A percentile compares a stretch with the other conserved stretches of the same genome.
Evolutionary conservation across 1,284 basidiomycete species (phyloP).

Genomic region (Austroboletus niveus): DNA sequence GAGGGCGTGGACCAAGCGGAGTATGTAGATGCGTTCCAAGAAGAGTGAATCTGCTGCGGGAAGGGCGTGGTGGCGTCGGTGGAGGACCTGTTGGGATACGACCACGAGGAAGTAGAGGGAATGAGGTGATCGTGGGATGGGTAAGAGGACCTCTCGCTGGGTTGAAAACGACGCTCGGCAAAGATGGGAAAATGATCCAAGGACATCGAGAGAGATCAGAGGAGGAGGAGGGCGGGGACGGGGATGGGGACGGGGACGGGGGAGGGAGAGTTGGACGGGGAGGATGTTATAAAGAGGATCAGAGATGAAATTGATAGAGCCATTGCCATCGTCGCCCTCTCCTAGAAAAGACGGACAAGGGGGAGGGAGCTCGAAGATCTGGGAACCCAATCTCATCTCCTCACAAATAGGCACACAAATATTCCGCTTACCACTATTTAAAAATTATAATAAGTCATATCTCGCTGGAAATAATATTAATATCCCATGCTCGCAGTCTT

Average conservation of each 20-base stretch:
- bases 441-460: not conserved
- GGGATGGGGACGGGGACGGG: conserved; percentile 4
- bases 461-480: not conserved
- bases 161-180: conserved; percentile 33
- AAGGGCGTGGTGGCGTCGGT: conserved; percentile 17
- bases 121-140: conserved; percentile 23
- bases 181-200: conserved; percentile 34
- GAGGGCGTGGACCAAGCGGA: conserved; percentile 20
- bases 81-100: conserved; percentile 26
- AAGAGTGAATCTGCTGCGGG: conserved; percentile 9
- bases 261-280: conserved; percentile 11
- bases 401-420: conserved; percentile 5
- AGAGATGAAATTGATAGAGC: conserved; percentile 17
- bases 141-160: conserved; percentile 26
- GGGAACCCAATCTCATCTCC: conserved; percentile 23
- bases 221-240: not conserved
- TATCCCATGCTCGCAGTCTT: not conserved
- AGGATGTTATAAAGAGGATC: conserved; percentile 31
- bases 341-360: not conserved
- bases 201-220: conserved; percentile 26
- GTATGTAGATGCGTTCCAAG: conserved; percentile 25
- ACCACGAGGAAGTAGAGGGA: conserved; percentile 23
- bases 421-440: not conserved
- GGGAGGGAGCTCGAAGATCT: conserved; percentile 12
- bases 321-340: conserved; percentile 5